phyloP scores from a whole-genome alignment of 371 early-diverging fungal species.

The Rhizopus delemar region DNA sequence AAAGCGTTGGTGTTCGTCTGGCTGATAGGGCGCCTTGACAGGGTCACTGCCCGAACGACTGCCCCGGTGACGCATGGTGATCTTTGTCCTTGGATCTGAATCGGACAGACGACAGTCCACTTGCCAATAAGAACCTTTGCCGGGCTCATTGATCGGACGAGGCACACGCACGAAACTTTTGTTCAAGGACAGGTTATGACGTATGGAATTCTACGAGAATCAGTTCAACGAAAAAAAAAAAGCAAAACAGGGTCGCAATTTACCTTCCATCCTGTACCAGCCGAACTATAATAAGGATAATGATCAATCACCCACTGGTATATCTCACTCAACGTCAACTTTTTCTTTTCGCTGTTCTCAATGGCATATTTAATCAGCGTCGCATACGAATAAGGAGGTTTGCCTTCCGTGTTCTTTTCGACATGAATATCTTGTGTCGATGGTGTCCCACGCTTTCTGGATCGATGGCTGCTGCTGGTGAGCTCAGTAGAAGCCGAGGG shows the following conservation, averaged over 20 bases:
- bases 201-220: conserved; percentile 82
- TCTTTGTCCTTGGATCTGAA: conserved; percentile 24
- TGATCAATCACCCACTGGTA: conserved; percentile 85
- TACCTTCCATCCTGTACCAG: conserved; percentile 81
- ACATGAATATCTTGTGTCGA: conserved; percentile 27
- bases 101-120: conserved; percentile 52
- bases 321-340: conserved; percentile 86
- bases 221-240: conserved; percentile 2
- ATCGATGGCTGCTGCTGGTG: too few relatives aligned
- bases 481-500: too few relatives aligned
- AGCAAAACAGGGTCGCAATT: background rate
- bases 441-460: too few relatives aligned
- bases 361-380: conserved; percentile 89
- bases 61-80: conserved; percentile 21
- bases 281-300: conserved; percentile 78
- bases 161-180: conserved; percentile 89
- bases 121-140: conserved; percentile 97
- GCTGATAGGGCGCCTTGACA: conserved; percentile 20
- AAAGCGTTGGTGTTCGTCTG: conserved; percentile 15
- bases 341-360: conserved; percentile 61
- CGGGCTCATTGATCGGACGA: conserved; percentile 84
- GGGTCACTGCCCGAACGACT: conserved; percentile 31
- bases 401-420: conserved; percentile 39
- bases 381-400: conserved; percentile 89
- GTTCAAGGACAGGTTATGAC: conserved; percentile 96